Base-by-base conservation (phyloP, 139 green algal species). In the Coelastrella sp. region DNA sequence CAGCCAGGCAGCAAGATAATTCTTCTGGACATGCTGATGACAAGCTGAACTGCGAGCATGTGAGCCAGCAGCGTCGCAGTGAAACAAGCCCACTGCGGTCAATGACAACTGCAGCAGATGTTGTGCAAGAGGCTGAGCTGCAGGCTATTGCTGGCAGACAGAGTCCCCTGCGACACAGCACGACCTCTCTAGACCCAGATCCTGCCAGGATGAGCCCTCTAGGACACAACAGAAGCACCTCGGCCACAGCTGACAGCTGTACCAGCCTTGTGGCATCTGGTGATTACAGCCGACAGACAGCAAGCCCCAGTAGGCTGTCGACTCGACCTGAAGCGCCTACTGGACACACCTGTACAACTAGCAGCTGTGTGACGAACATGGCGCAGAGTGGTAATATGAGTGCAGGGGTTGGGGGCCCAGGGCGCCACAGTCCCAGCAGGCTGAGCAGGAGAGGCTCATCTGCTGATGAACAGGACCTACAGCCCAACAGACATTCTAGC, bases 81-180 rank as follows among this genome's bases (percentile, higher is more conserved):
- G 50, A 35, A 51, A 48, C 21, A 34, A 74, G 66, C 27, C 34
- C 66, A 45, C 17, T 50, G 35, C 32, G 34, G 1, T 34, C 15
- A 19, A 35, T 27, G 0, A 40, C 66, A 48, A 48, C 66, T 27
- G 66, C 66, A 74, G 66, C 66, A 74, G 66, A 32, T 38, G 66
- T 35, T 17, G 34, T 35, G 5, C 38, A 41, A 9, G 75, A 53
- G 32, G 75, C 30, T 30, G 75, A 69, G 50, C 15, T 48, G 3
- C 40, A 62, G 21, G 45, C 50, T 35, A 17, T 7, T 17, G 45
- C 30, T 15, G 69, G 5, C 41, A 80, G 48, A 15, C 32, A 41
- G 13, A 80, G 72, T 23, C 72, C 72, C 15, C 17, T 80, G 45
- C 45, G 48, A 4, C 48, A 34, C 45, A 80, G 72, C 72, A 80